These are phyloP conservation scores for Striga hermonthica DNA, from an alignment of 305 asterid species.

Conservation along the genomic window DNA sequence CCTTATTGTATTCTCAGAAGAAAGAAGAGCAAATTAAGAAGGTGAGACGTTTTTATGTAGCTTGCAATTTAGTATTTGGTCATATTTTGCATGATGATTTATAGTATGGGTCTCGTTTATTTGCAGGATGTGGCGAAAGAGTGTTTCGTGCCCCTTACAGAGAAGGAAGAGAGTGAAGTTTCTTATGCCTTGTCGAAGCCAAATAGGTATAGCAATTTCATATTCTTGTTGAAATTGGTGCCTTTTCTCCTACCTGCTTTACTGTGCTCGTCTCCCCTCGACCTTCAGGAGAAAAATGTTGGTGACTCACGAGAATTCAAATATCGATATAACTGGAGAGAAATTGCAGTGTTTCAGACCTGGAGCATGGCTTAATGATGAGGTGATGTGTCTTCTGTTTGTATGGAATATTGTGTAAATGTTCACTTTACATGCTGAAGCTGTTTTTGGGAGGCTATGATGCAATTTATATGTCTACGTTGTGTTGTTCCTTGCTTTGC, in stretches of 20 bases:
- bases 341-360: conserved; percentile 63
- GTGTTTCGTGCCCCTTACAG: conserved; percentile 60
- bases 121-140: conserved; percentile 51
- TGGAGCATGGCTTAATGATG: conserved; percentile 79
- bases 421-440: too few species aligned
- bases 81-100: conserved; percentile 37
- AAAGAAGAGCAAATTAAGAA: conserved; percentile 38
- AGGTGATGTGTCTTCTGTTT: conserved; percentile 42
- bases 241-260: conserved; percentile 7
- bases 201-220: conserved; percentile 42
- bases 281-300: conserved; percentile 48
- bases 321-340: conserved; percentile 69
- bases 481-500: conserved; percentile 28
- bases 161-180: conserved; percentile 54
- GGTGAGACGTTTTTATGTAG: conserved; percentile 29
- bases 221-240: conserved; percentile 9
- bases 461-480: conserved; percentile 5
- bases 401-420: conserved; percentile 11
- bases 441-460: conserved; percentile 9
- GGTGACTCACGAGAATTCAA: conserved; percentile 57
- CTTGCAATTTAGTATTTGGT: conserved; percentile 8
- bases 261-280: conserved; percentile 9
- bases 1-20: conserved; percentile 38
- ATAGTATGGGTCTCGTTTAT: conserved; percentile 25
- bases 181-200: conserved; percentile 39